Percentiles rank a stretch among this genome's conserved stretches.
These are phyloP conservation scores for Salix brachista DNA, from an alignment of 345 rosid species.

Conservation along the genomic window DNA sequence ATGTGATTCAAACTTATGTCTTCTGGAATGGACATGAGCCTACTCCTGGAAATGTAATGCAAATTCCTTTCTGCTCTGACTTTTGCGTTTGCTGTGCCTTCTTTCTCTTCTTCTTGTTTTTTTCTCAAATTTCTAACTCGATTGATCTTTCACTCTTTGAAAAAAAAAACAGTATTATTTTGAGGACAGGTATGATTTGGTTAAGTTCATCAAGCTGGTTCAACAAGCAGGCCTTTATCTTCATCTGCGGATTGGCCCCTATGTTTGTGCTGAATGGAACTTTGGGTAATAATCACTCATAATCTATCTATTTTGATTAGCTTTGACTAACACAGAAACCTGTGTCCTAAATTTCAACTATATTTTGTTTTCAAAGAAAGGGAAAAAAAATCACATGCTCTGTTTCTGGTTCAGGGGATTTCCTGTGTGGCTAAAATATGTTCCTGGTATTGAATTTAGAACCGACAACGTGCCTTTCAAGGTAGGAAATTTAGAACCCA, in stretches of 20 bases:
- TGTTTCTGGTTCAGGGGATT: conserved; percentile 27
- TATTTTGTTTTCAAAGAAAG: not conserved
- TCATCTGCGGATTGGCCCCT: conserved; percentile 34
- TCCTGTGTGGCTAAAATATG: conserved; percentile 34
- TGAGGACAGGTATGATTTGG: conserved; percentile 31
- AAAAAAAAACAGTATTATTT: conserved; percentile 23
- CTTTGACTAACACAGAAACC: not conserved
- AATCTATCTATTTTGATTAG: not conserved
- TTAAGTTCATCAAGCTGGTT: conserved; percentile 30
- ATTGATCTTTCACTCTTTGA: not conserved
- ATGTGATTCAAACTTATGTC: conserved; percentile 84
- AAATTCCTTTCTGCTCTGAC: not conserved
- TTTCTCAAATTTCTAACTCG: not conserved
- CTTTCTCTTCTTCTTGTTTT: not conserved
- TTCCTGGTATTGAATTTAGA: conserved; percentile 30
- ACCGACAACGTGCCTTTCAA: conserved; percentile 31
- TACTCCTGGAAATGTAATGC: conserved; percentile 70
- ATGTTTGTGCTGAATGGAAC: conserved; percentile 36
- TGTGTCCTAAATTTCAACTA: not conserved
- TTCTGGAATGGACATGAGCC: conserved; percentile 99
- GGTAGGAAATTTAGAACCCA: not conserved
- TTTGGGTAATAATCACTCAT: conserved; percentile 24
- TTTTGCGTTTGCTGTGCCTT: not conserved
- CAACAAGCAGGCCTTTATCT: conserved; percentile 35
- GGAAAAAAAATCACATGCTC: not conserved